Evolutionary conservation across 2,329 filamentous ascomycete genomes (phyloP), one percentile per base, ranked within the genome.

Genomic region (Colletotrichum endophyticum): DNA sequence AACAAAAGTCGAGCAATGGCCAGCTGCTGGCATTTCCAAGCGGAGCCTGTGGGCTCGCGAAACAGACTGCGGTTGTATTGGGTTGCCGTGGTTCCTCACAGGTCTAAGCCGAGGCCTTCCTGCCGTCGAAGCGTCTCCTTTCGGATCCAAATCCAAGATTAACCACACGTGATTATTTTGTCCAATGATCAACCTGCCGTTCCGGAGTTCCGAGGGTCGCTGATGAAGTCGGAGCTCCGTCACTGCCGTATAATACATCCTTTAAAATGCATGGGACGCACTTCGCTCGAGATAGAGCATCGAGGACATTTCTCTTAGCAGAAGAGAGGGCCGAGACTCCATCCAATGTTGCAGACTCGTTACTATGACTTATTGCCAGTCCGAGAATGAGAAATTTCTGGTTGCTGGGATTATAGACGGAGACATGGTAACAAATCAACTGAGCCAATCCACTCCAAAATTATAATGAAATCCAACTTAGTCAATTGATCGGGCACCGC

Each of bases 211-310:
- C n/a, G 44, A 5, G 39, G n/a, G 11, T 22, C 12, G 44, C 6
- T 53, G 44, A 53, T 53, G n/a, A 53, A 22, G 3, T 53, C n/a
- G 44, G 44, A 53, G 44, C n/a, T 53, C n/a, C n/a, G 44, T 53
- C 11, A 13, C 44, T 22, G 44, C 44, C 44, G 44, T 53, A 22
- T 22, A 13, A 8, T 4, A 11, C 44, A 53, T 22, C 44, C 6
- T 13, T 22, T 22, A 22, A 53, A 53, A 22, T 1, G 44, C 3
- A 22, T 22, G n/a, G n/a, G 6, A 12, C 44, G 3, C 39, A 3
- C 11, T 49, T n/a, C 2, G 19, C 19, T 44, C 5, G 5, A 6
- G 0, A 5, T 0, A 3, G 16, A 1, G 36, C 8, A 19, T 39
- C 8, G 9, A 3, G 36, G 16, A 19, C 8, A 44, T 0, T 2